phyloP scores from a whole-genome alignment of 495 filamentous ascomycete genomes.

The Penicillium bovifimosum region DNA sequence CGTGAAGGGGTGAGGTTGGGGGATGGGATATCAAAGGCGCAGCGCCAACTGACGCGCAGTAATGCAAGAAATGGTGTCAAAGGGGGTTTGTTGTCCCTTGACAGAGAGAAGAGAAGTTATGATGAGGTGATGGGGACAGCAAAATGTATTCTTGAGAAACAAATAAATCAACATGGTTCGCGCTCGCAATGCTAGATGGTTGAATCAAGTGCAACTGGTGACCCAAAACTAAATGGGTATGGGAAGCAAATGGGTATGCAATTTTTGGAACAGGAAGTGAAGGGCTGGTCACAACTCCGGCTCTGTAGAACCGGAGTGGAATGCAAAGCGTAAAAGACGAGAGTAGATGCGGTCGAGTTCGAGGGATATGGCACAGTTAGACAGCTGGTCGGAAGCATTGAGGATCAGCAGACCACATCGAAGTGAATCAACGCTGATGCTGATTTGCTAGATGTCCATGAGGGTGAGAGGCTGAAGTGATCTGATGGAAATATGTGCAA shows the following conservation, averaged over 20 bases:
- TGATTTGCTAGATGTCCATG: constrained; percentile 9
- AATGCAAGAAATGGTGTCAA: constrained; percentile 11
- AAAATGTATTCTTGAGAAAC: constrained; percentile 36
- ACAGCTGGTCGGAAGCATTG: constrained; percentile 7
- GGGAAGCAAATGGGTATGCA: constrained; percentile 41
- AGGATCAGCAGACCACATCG: constrained; percentile 11
- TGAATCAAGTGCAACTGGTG: constrained; percentile 37
- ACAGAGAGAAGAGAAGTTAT: constrained; percentile 17
- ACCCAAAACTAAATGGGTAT: constrained; percentile 29
- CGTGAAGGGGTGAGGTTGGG: constrained; percentile 15
- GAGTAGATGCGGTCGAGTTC: constrained; percentile 7
- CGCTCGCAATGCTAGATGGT: constrained; percentile 50
- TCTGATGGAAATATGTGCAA: constrained; percentile 23
- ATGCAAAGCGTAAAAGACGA: constrained; percentile 25
- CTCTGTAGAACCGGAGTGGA: constrained; percentile 21
- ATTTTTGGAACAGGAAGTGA: constrained; percentile 34
- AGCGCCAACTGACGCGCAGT: constrained; percentile 27
- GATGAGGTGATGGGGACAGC: constrained; percentile 8
- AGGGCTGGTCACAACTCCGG: constrained; percentile 25
- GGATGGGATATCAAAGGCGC: constrained; percentile 26
- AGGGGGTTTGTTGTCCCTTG: constrained; percentile 4
- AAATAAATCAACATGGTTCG: constrained; percentile 36
- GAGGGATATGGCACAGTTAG: constrained; percentile 10
- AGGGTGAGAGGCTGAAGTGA: constrained; percentile 11
- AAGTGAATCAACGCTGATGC: constrained; percentile 13